Base-by-base conservation (phyloP, 345 rosid species). In the Noccaea caerulescens region DNA sequence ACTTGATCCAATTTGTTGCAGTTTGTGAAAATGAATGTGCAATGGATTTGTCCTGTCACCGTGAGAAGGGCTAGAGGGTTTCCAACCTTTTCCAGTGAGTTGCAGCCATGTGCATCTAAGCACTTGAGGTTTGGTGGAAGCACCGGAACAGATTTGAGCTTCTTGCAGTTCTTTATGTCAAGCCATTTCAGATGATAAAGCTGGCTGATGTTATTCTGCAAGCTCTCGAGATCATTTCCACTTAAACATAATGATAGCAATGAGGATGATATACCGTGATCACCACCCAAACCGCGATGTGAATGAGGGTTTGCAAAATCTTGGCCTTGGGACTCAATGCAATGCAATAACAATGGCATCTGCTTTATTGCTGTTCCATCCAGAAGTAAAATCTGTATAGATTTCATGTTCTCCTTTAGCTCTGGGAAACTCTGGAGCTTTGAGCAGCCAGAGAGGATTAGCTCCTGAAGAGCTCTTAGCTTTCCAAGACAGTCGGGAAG, bases 121-220 rank as follows among this genome's bases (percentile, higher is more conserved):
- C 33, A 44, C 8, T 68, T 7, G 13, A 68, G 63, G 16, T 55
- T 68, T 32, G 72, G 63, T 27, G 72, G 72, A 68, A 68, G 72
- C 41, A 30, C 10, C 1, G 72, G 18, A 43, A 68, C 1, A 10
- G 63, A 55, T 55, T 7, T 68, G 18, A 68, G 72, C 18, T 68
- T 55, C 42, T 16, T 56, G 32, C 63, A 55, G 3, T 41, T n/a
- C 63, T 68, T 68, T 10, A 68, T 13, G 12, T 68, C 44, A 11
- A 68, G 53, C 72, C 63, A 68, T 32, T 68, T 42, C 10, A 68
- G 36, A 16, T 55, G 33, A 11, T 55, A 54, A 4, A 68, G 54
- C 6, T 68, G 4, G 9, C 63, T n/a, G 6, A 68, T 68, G 11
- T 55, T 30, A 10, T 5, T 4, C 5, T 41, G 72, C 30, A 55